Conservation (phyloP, 352 stramenopile genomes). For the Globisporangium middletonii region DNA sequence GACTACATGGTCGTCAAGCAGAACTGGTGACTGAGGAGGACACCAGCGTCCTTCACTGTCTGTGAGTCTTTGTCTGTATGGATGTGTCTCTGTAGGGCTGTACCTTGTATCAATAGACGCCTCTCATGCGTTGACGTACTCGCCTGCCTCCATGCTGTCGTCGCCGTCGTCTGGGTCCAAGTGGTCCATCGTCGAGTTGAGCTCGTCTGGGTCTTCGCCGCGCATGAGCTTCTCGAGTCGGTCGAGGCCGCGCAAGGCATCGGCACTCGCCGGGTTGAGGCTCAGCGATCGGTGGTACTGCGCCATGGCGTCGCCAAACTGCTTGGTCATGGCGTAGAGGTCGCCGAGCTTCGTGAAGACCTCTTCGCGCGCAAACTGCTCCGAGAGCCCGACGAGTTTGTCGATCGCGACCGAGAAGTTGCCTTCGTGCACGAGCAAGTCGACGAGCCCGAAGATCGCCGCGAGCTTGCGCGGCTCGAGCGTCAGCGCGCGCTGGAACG, state of each 20-base stretch:
- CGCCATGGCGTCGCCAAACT: conserved; percentile 57
- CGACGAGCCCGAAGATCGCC: conserved; percentile 62
- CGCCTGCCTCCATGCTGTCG: conserved; percentile 43
- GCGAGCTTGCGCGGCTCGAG: conserved; percentile 59
- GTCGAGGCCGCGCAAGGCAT: conserved; percentile 51
- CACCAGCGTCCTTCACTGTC: not conserved
- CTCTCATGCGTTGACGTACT: conserved; percentile 26
- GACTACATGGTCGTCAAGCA: conserved; percentile 9
- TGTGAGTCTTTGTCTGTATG: not conserved
- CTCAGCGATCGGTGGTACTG: conserved; percentile 62
- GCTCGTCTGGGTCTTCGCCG: conserved; percentile 64
- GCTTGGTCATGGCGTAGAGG: conserved; percentile 64
- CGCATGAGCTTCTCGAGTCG: conserved; percentile 78
- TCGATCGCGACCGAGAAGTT: conserved; percentile 49
- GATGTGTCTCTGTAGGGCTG: not conserved
- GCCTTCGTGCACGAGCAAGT: conserved; percentile 57
- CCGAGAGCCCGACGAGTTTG: conserved; percentile 37
- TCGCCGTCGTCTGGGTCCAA: conserved; percentile 49
- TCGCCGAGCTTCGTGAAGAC: conserved; percentile 75
- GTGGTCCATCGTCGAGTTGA: conserved; percentile 58
- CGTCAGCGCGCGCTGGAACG: conserved; percentile 48
- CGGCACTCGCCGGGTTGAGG: conserved; percentile 46
- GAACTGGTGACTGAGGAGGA: conserved; percentile 1
- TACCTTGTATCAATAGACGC: not conserved
- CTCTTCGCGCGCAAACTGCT: conserved; percentile 49